Conservation (phyloP, 2,329 filamentous ascomycete genomes). For the Periconia sp. region DNA sequence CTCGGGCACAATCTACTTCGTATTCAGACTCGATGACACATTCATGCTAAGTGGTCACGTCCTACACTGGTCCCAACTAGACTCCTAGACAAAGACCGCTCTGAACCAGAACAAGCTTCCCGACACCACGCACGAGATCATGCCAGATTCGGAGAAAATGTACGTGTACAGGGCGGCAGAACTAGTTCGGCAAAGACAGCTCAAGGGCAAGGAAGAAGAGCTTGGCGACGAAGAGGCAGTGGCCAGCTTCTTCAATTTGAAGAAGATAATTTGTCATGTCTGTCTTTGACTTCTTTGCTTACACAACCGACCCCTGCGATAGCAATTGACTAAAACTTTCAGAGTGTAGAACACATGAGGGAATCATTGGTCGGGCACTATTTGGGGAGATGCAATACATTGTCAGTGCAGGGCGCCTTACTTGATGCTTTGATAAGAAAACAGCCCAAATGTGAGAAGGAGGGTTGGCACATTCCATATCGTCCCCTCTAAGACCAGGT, state of each 20-base stretch:
- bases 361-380: too few species aligned
- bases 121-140: constrained; percentile 16
- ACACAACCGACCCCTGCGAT: too few species aligned
- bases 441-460: too few species aligned
- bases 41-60: constrained; percentile 19
- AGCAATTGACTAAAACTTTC: too few species aligned
- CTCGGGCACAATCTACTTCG: constrained; percentile 20
- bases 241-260: constrained; percentile 14
- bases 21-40: constrained; percentile 17
- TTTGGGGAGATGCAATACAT: too few species aligned
- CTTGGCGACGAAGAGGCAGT: constrained; percentile 16
- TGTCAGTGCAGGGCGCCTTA: too few species aligned
- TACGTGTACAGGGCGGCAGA: constrained; percentile 17
- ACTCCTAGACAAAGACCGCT: constrained; percentile 16
- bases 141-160: constrained; percentile 9
- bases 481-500: too few species aligned
- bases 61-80: constrained; percentile 17
- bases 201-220: constrained; percentile 8
- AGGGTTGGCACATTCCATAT: too few species aligned
- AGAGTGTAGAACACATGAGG: too few species aligned
- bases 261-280: constrained; percentile 17
- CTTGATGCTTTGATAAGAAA: constrained; percentile 4
- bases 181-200: constrained; percentile 13
- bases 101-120: constrained; percentile 18
- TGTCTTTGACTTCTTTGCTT: too few species aligned